Conservation (phyloP, 192 early-diverging fungal species). For the Coemansia sp. region DNA sequence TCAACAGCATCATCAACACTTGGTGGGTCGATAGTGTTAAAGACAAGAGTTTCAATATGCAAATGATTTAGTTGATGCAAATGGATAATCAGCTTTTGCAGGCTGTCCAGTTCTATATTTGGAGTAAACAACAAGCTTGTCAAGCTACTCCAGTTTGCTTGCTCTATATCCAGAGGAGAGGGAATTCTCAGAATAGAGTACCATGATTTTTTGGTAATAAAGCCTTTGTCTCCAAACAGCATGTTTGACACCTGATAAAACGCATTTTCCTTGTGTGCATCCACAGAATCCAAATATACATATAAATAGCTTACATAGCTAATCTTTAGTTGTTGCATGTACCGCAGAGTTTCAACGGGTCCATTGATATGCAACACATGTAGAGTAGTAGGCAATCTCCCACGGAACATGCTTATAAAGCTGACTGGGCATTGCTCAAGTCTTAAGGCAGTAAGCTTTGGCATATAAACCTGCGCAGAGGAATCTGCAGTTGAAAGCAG, state of each 20-base stretch:
- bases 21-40: background rate
- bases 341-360: background rate
- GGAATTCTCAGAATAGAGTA: background rate
- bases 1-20: background rate
- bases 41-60: background rate
- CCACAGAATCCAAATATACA: background rate
- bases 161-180: background rate
- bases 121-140: background rate
- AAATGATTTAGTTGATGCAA: background rate
- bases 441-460: background rate
- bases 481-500: background rate
- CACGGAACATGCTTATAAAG: background rate
- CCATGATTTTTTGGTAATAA: background rate
- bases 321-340: background rate
- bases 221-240: background rate
- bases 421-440: background rate
- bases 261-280: background rate
- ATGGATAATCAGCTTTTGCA: background rate
- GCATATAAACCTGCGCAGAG: background rate
- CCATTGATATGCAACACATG: background rate
- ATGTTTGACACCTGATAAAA: background rate
- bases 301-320: background rate
- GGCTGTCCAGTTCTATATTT: background rate
- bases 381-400: background rate
- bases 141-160: background rate